phyloP scores from a whole-genome alignment of 2,329 filamentous ascomycete genomes.

The Myriosclerotinia scirpicola region DNA sequence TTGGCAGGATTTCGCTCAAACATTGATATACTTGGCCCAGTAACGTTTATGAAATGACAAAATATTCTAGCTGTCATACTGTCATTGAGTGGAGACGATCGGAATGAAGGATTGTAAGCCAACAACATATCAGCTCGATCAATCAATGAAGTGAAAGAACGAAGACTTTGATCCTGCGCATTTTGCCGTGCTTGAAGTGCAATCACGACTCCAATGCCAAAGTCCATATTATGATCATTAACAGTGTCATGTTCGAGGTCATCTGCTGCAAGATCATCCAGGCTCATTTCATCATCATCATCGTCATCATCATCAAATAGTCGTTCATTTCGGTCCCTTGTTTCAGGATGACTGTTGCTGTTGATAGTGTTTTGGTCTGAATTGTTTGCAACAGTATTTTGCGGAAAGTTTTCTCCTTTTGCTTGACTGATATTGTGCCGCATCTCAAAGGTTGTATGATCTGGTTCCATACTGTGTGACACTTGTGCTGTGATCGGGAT shows the following conservation, averaged over 20 bases:
- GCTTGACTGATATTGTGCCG: background rate
- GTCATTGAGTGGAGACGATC: conserved; percentile 74
- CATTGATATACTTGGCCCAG: conserved; percentile 80
- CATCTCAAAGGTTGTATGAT: conserved; percentile 7
- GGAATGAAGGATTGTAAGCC: conserved; percentile 64
- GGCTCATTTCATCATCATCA: conserved; percentile 13
- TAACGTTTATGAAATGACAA: conserved; percentile 87
- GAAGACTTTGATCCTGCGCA: conserved; percentile 41
- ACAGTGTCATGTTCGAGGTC: conserved; percentile 44
- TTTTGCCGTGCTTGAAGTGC: conserved; percentile 38
- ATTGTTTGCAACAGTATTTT: background rate
- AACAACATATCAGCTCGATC: conserved; percentile 53
- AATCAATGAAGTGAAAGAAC: conserved; percentile 49
- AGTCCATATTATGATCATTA: conserved; percentile 25
- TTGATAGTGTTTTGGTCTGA: background rate
- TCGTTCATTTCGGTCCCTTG: background rate
- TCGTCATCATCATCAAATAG: conserved; percentile 41
- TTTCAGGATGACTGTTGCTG: background rate
- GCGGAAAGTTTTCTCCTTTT: background rate
- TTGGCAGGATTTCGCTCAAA: conserved; percentile 82
- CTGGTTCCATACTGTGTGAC: background rate
- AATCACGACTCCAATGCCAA: conserved; percentile 26
- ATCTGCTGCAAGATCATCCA: conserved; percentile 42
- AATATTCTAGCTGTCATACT: conserved; percentile 80
- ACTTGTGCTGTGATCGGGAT: conserved; percentile 5